Conservation (phyloP, 75 land plant species). For the Pinus tabuliformis region DNA sequence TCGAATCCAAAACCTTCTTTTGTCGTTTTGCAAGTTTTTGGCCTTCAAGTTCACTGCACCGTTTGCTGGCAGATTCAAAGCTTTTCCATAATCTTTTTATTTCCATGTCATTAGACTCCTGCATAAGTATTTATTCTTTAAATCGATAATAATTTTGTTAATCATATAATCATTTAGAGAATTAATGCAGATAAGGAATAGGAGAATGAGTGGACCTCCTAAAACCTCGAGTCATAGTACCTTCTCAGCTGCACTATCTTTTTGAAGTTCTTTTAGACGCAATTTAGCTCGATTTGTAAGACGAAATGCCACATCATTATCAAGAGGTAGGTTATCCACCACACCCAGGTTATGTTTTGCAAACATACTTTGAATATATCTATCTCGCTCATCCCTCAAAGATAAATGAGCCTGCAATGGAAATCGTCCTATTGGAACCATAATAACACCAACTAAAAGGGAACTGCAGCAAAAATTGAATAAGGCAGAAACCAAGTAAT, state of each 20-base stretch:
- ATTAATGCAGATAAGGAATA: not conserved
- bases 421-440: slow-evolving; percentile 2
- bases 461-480: not conserved
- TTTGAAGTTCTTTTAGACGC: slow-evolving; percentile 67
- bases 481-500: not conserved
- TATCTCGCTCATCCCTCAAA: slow-evolving; percentile 62
- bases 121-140: slow-evolving; percentile 6
- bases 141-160: not conserved
- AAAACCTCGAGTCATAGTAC: slow-evolving; percentile 18
- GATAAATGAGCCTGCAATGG: slow-evolving; percentile 47
- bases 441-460: not conserved
- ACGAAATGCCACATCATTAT: slow-evolving; percentile 50
- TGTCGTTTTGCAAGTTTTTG: slow-evolving; percentile 59
- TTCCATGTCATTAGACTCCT: slow-evolving; percentile 56
- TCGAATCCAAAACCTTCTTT: slow-evolving; percentile 38
- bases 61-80: slow-evolving; percentile 43
- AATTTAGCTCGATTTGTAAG: slow-evolving; percentile 45
- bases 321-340: slow-evolving; percentile 50
- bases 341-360: slow-evolving; percentile 71
- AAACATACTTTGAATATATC: slow-evolving; percentile 53
- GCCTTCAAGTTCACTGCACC: slow-evolving; percentile 60
- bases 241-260: slow-evolving; percentile 65
- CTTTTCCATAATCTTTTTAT: slow-evolving; percentile 54
- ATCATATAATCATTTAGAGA: not conserved
- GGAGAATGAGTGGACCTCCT: not conserved